Percentiles rank a stretch among this genome's conserved stretches.
Evolutionary conservation across 2,329 filamentous ascomycete species (phyloP).

Genomic region (Paraphoma sp.): DNA sequence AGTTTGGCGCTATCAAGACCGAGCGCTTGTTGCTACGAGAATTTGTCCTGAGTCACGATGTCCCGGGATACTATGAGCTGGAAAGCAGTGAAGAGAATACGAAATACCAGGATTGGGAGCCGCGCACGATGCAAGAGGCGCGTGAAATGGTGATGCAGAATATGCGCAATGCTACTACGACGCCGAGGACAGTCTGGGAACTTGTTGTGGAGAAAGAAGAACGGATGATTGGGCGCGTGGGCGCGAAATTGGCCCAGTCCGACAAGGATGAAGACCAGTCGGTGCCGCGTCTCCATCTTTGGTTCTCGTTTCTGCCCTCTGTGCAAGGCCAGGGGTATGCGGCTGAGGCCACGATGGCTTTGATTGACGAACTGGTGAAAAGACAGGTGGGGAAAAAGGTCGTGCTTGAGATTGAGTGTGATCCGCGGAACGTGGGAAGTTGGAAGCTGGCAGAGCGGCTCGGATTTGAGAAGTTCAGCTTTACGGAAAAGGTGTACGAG

Average conservation of each 20-base stretch:
- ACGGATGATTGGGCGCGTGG: conserved; percentile 38
- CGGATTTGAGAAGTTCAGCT: conserved; percentile 33
- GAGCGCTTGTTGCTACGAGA: conserved; percentile 35
- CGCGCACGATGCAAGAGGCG: conserved; percentile 16
- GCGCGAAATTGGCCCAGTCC: conserved; percentile 21
- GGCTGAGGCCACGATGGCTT: conserved; percentile 38
- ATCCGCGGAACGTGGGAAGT: conserved; percentile 40
- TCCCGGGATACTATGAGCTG: conserved; percentile 25
- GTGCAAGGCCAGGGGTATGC: conserved; percentile 36
- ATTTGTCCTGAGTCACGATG: conserved; percentile 27
- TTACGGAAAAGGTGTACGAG: conserved; percentile 34
- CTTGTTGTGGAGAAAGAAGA: conserved; percentile 34
- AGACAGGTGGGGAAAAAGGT: conserved; percentile 14
- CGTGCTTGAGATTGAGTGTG: conserved; percentile 44
- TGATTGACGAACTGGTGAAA: conserved; percentile 25
- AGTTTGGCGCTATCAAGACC: conserved; percentile 26
- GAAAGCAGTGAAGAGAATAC: conserved; percentile 34
- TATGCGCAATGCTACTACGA: conserved; percentile 19
- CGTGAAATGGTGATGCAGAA: conserved; percentile 22
- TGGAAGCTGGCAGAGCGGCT: conserved; percentile 40
- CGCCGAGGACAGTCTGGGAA: conserved; percentile 30
- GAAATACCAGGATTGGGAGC: conserved; percentile 27
- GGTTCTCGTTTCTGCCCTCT: conserved; percentile 38
- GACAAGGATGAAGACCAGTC: conserved; percentile 7
- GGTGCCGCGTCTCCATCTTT: conserved; percentile 28